Conservation (phyloP, 192 early-diverging fungal genomes). For the Coemansia sp. region DNA sequence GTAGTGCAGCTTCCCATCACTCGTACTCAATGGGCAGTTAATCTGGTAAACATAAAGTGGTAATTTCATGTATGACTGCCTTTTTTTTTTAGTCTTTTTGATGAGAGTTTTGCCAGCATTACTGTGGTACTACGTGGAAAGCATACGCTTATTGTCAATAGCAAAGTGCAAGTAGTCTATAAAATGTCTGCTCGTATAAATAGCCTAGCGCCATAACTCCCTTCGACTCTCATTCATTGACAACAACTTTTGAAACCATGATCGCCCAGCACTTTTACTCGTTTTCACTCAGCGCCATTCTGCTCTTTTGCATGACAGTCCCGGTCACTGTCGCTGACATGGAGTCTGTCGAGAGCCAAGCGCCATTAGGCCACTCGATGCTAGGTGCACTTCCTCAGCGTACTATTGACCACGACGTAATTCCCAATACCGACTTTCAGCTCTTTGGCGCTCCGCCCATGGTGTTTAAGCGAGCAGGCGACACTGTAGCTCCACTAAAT, state of each 20-base stretch:
- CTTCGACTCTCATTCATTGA: not conserved
- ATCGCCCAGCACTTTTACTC: not conserved
- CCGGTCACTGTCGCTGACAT: not conserved
- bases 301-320: not conserved
- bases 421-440: not conserved
- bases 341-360: not conserved
- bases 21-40: not conserved
- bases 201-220: not conserved
- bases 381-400: slow-evolving; percentile 1
- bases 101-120: not conserved
- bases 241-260: not conserved
- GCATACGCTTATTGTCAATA: not conserved
- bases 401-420: not conserved
- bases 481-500: not conserved
- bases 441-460: not conserved
- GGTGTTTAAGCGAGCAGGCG: not conserved
- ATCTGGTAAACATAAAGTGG: not conserved
- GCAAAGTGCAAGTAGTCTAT: not conserved
- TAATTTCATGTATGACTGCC: not conserved
- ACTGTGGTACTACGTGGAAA: not conserved
- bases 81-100: not conserved
- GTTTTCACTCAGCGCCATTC: not conserved
- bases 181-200: not conserved
- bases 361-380: not conserved
- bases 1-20: not conserved